Base-by-base conservation (phyloP, 1,139 yeast genomes). In the Blastobotrys proliferans region DNA sequence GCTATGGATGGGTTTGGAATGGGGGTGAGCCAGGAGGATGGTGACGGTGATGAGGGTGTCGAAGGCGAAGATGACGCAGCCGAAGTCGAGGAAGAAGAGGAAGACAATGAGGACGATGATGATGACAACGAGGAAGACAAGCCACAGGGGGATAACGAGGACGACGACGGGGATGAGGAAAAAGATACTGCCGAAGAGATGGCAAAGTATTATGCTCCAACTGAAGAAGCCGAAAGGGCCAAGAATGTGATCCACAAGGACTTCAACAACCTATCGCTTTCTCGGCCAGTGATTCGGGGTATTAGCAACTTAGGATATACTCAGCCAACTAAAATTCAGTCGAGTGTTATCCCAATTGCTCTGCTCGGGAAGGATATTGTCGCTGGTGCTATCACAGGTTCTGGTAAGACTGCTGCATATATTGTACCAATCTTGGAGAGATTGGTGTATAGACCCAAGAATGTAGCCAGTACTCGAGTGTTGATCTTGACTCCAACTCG, bases 301-400 rank as follows among this genome's bases (percentile, higher is more conserved):
- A 68, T 94, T 43, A 73, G 85, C 9, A 79, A 80, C 20, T 70
- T 94, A 37, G 95, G 95, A 3, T 94, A 90, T 62, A 63, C 81
- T 10, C 76, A 75, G 40, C 98, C 98, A 11, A 84, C 97, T 0
- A 95, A 97, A 13, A 86, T 94, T 69, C 98, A 92, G 68, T 74
- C 92, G 45, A 87, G 96, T 1, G 79, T 95, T 11, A 88, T 92
- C 51, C 98, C 99, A 8, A 81, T 90, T 44, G 96, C 97, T 0
- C 72, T 92, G 35, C 66, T 85, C 52, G 98, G 98, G 55, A 90
- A 86, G 60, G 96, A 87, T 63, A 79, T 92, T 43, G 96, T 92
- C 54, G 99, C 98, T n/a, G 97, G 97, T 70, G 98, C 98, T 28
- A 95, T 86, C 21, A 92, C 99, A 3, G 99, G 99, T 69, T 88